Evolutionary conservation across 78 protist species (phyloP).

Genomic region (Creolimax fragrantissima): DNA sequence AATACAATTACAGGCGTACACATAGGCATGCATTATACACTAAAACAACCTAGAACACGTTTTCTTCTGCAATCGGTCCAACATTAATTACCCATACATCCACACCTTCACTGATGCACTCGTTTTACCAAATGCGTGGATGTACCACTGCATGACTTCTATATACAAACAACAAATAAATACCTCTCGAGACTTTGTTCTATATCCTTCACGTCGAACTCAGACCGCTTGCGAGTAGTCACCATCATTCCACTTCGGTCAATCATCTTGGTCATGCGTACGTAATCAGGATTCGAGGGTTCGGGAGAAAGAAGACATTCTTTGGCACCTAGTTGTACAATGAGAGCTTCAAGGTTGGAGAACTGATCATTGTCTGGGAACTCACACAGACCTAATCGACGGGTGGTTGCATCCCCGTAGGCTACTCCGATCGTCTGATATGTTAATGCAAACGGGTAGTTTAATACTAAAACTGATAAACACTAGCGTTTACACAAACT

Average conservation of each 20-base stretch:
- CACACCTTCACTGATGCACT: too few species aligned
- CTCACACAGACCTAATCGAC: conserved; percentile 16
- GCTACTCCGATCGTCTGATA: conserved; percentile 25
- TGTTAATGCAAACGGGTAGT: not conserved
- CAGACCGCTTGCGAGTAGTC: conserved; percentile 27
- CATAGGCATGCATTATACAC: too few species aligned
- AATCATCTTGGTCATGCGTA: not conserved
- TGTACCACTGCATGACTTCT: too few species aligned
- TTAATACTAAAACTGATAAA: not conserved
- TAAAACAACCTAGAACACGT: too few species aligned
- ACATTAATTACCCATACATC: too few species aligned
- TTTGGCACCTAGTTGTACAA: conserved; percentile 45
- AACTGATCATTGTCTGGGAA: conserved; percentile 52
- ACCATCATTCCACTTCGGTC: conserved; percentile 9
- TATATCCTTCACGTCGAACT: conserved; percentile 18
- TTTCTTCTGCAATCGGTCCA: too few species aligned
- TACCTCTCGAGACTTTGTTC: conserved; percentile 13
- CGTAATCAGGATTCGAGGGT: not conserved
- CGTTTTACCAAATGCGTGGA: too few species aligned
- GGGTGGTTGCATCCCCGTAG: not conserved
- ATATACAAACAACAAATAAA: not conserved
- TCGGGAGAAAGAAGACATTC: conserved; percentile 34
- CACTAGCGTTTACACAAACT: too few species aligned
- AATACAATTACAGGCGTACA: too few species aligned
- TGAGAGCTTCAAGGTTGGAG: conserved; percentile 26